Percentiles rank a stretch among this genome's conserved stretches.
Conservation (phyloP, 768 basidiomycete species). For the Cubamyces sp. region DNA sequence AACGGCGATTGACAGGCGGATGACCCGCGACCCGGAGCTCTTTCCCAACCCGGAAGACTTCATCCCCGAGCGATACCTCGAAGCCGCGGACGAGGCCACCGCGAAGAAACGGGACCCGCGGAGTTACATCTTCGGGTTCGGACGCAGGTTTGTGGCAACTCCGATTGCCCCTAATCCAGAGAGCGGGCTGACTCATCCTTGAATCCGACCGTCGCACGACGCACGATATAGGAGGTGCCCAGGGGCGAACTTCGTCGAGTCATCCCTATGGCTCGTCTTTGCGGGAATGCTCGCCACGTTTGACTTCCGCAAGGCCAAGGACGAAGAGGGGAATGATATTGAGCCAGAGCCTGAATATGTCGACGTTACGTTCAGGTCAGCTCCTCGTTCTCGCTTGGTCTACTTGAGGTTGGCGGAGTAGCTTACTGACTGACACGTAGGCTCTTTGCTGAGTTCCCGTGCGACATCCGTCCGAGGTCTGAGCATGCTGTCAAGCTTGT, state of each 20-base stretch:
- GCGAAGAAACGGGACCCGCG: conserved; percentile 42
- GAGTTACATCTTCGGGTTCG: conserved; percentile 47
- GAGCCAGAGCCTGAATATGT: neutral
- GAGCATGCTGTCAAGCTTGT: conserved; percentile 30
- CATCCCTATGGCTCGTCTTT: conserved; percentile 25
- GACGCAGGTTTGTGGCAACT: conserved; percentile 34
- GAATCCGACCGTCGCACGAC: too few relatives aligned
- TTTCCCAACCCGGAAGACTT: conserved; percentile 43
- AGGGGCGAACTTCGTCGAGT: conserved; percentile 27
- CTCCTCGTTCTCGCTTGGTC: too few relatives aligned
- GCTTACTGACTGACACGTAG: too few relatives aligned
- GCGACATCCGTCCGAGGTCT: conserved; percentile 53
- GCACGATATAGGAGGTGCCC: conserved; percentile 23
- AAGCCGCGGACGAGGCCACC: conserved; percentile 25
- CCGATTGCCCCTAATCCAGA: too few relatives aligned
- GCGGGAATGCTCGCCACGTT: conserved; percentile 27
- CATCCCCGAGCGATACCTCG: conserved; percentile 53
- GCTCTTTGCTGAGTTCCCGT: conserved; percentile 40
- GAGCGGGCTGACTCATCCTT: too few relatives aligned
- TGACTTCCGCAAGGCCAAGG: conserved; percentile 25
- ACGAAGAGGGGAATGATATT: conserved; percentile 19
- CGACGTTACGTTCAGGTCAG: conserved; percentile 5
- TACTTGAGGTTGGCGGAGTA: too few relatives aligned
- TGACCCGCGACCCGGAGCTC: conserved; percentile 1
- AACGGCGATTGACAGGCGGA: neutral